Evolutionary conservation across 805 yeast genomes (phyloP), one percentile per base, ranked within the genome.

Genomic region (Jamesozyma gamospora): DNA sequence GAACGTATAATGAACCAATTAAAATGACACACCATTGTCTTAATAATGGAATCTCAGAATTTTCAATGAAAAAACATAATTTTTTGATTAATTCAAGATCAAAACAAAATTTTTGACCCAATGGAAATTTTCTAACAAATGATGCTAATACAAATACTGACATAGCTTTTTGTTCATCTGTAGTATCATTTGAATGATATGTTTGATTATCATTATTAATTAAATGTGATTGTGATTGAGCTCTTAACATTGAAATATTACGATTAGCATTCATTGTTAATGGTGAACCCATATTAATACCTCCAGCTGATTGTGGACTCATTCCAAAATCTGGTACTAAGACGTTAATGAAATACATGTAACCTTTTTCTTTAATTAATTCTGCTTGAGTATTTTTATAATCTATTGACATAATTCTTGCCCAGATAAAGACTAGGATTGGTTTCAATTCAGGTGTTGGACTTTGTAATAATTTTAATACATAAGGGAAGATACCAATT

Each of bases 401-500:
- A 60, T 90, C 97, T 18, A 92, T 94, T 3, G 96, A 88, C 92
- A 92, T 86, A 17, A 92, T 86, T 48, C 97, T 71, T 0, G 97
- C 95, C 98, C 98, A 92, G 40, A 92, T 92, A 53, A 90, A 92
- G 1, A 92, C 92, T 41, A 92, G 64, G 3, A 90, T 95, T 0
- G 97, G 97, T 52, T 87, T 87, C 43, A 92, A 67, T 53, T 92
- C 97, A 21, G 85, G 94, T 0, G 97, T 96, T 0, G 97, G 97
- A 43, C 94, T 80, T 56, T 90, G 97, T 27, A 92, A 64, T 17
- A 92, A 69, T 51, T 88, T 86, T 40, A 90, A 66, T 26, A 92
- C 95, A 55, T 92, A 92, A 0, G 97, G 97, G 61, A 90, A 92
- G 25, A 92, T 90, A 17, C 97, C 97, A 47, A 92, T 88, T 7